Base-by-base conservation (phyloP, 345 rosid species). In the Anastatica hierochuntica region DNA sequence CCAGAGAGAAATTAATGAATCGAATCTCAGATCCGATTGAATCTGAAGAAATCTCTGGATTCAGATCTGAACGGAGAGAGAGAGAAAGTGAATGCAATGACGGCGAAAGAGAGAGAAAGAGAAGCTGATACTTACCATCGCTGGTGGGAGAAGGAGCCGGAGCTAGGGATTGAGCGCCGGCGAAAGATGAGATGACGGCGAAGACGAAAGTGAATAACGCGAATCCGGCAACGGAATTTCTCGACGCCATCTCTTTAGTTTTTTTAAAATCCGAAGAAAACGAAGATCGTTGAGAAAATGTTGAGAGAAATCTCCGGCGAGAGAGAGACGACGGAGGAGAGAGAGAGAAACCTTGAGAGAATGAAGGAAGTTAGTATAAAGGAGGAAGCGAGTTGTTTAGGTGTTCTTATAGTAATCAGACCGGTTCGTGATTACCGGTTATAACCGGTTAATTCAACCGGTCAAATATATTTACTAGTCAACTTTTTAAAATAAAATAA, bases 111-210 rank as follows among this genome's bases (percentile, higher is more conserved):
- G n/a, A n/a, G n/a, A n/a, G n/a, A n/a, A n/a, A n/a, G n/a, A n/a
- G n/a, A n/a, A n/a, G n/a, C n/a, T n/a, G n/a, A n/a, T 18, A 20
- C 38, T 62, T 50, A 83, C 92, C 92, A 36, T 83, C 87, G 58
- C 79, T 76, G 15, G 86, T 60, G 23, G 88, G 84, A 51, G 89
- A 56, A 19, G 92, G 92, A 52, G 84, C 81, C 8, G 78, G 69
- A 62, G 76, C 63, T 41, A 67, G 39, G 10, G 63, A 52, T 56
- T 76, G 77, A 30, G 80, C 75, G 11, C 58, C 52, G 48, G 58
- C 73, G 51, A 58, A 49, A 26, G 75, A 64, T 0, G 67, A 69
- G 31, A 66, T 57, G 39, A 76, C 58, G 55, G 66, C 73, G 56
- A 76, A 67, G 8, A 73, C 58, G 5, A 29, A 64, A 19, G 43